Percentiles rank a stretch among this genome's conserved stretches.
These are phyloP conservation scores for Coemansia biformis DNA, from an alignment of 192 early-diverging fungal species.

Conservation along the genomic window DNA sequence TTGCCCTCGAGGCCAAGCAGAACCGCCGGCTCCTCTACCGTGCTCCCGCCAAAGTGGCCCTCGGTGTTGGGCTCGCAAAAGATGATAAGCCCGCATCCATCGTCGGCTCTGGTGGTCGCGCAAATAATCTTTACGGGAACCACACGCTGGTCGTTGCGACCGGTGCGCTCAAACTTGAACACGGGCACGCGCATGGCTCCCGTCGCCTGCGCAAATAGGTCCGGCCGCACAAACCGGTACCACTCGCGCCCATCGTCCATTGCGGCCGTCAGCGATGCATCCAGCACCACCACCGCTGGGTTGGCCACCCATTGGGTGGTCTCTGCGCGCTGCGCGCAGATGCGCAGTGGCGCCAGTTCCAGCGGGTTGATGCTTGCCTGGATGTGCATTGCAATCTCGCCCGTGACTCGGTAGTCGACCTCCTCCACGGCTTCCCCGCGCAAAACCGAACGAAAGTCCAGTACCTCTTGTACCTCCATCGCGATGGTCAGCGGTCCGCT, in stretches of 20 bases:
- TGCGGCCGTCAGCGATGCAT: conserved; percentile 23
- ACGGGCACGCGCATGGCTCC: conserved; percentile 20
- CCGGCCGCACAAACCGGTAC: conserved; percentile 48
- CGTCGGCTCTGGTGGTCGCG: conserved; percentile 1
- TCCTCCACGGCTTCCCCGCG: background rate
- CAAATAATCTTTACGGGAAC: conserved; percentile 16
- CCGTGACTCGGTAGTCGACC: conserved; percentile 18
- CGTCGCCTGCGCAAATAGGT: conserved; percentile 32
- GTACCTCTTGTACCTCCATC: conserved; percentile 29
- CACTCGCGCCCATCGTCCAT: conserved; percentile 30
- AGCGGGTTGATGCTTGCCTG: conserved; percentile 22
- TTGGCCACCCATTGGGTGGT: conserved; percentile 37
- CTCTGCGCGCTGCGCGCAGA: conserved; percentile 21
- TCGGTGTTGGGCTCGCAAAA: conserved; percentile 29
- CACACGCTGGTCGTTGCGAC: background rate
- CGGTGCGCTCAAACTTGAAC: conserved; percentile 36
- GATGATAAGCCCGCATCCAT: conserved; percentile 15
- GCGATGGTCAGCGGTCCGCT: conserved; percentile 22
- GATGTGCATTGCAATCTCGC: conserved; percentile 33
- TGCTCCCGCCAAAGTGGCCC: conserved; percentile 21
- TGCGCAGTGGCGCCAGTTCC: conserved; percentile 45
- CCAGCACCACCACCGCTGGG: conserved; percentile 34
- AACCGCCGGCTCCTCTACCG: conserved; percentile 15
- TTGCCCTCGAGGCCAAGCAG: conserved; percentile 29
- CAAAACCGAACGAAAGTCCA: conserved; percentile 17